phyloP scores from a whole-genome alignment of 2,329 filamentous ascomycete species.

The Fusarium mangiferae region DNA sequence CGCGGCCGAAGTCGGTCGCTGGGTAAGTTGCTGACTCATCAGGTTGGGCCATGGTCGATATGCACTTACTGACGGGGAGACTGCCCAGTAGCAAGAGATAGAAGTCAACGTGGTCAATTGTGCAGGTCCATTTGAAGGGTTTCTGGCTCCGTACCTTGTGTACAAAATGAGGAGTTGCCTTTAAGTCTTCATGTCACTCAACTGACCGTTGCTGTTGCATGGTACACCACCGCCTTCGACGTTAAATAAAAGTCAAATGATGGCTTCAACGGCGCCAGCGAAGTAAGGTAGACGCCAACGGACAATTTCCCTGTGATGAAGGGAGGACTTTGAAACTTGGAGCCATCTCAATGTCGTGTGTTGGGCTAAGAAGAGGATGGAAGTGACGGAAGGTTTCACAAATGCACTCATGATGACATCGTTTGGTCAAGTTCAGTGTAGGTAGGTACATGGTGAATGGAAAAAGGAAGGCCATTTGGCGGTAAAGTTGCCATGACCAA shows the following conservation, averaged over 20 bases:
- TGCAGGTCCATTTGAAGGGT: too few relatives aligned
- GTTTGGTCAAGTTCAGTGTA: not conserved
- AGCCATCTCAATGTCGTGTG: not conserved
- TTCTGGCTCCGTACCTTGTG: not conserved
- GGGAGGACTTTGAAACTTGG: rapidly evolving
- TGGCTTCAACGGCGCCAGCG: not conserved
- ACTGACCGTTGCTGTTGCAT: too few relatives aligned
- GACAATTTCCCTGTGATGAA: too few relatives aligned
- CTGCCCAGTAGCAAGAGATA: too few relatives aligned
- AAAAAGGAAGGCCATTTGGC: too few relatives aligned
- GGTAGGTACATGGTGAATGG: not conserved
- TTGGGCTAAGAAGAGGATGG: not conserved
- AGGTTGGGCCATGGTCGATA: not conserved
- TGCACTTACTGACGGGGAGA: not conserved
- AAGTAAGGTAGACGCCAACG: too few relatives aligned
- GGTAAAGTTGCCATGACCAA: not conserved
- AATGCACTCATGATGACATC: not conserved
- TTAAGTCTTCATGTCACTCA: not conserved
- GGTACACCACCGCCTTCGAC: too few relatives aligned
- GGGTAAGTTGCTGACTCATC: not conserved
- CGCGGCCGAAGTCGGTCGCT: conserved; percentile 10
- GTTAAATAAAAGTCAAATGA: not conserved
- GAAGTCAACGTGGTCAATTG: not conserved
- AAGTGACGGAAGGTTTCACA: not conserved
- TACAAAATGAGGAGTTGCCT: not conserved